These are phyloP conservation scores for Vitis hybrid DNA, from an alignment of 177 flowering plant genomes.

Conservation along the genomic window DNA sequence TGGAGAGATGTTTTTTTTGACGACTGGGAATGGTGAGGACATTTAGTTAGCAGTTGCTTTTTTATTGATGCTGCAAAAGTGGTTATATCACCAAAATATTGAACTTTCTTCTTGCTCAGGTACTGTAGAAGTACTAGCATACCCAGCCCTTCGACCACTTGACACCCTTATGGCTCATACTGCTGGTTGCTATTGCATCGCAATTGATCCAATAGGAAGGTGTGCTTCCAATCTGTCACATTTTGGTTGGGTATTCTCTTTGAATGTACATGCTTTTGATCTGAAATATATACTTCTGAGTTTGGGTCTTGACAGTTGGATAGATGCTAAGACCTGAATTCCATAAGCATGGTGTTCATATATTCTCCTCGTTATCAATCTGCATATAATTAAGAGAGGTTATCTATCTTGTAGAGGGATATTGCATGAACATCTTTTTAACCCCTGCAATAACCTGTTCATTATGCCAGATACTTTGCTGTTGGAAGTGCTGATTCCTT, in stretches of 20 bases:
- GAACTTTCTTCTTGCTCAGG: conserved; percentile 40
- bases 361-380: no score
- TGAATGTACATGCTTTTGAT: not conserved
- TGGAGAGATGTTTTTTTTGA: conserved; percentile 88
- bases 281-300: not conserved
- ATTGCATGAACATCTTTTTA: no score
- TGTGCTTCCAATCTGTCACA: conserved; percentile 18
- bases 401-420: no score
- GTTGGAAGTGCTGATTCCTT: conserved; percentile 99
- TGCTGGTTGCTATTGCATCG: conserved; percentile 99
- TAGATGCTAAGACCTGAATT: not conserved
- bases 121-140: conserved; percentile 85
- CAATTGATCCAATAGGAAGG: conserved; percentile 95
- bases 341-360: no score
- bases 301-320: not conserved
- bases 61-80: not conserved
- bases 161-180: conserved; percentile 95
- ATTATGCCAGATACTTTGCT: conserved; percentile 77
- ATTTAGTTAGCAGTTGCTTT: not conserved
- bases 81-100: not conserved
- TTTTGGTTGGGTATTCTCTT: not conserved
- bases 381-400: no score
- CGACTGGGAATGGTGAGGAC: conserved; percentile 87
- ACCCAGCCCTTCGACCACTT: conserved; percentile 78
- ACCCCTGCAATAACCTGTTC: no score